Evolutionary conservation across 1,284 basidiomycete genomes (phyloP).

Genomic region (Trichosporon sp.): DNA sequence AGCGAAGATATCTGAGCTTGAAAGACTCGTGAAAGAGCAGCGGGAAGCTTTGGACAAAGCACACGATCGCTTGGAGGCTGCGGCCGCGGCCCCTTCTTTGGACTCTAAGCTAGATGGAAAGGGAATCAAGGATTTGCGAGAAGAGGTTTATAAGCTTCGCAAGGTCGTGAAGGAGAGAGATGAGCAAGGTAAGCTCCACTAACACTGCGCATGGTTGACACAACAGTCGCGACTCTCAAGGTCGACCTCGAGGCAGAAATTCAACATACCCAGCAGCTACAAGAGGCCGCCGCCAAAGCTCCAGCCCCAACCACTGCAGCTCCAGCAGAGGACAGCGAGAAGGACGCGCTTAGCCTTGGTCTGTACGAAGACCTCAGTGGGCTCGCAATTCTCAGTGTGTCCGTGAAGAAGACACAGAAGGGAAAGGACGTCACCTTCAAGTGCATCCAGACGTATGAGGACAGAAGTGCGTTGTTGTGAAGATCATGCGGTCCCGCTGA

Average conservation of each 20-base stretch:
- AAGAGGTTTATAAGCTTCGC: constrained; percentile 30
- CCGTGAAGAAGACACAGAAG: constrained; percentile 24
- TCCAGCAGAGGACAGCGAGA: constrained; percentile 3
- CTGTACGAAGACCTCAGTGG: constrained; percentile 46
- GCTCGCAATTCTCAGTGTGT: constrained; percentile 36
- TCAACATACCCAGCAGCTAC: constrained; percentile 33
- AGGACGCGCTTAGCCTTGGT: constrained; percentile 20
- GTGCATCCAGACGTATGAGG: constrained; percentile 38
- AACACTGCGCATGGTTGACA: neutral
- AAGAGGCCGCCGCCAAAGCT: constrained; percentile 3
- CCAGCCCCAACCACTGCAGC: neutral
- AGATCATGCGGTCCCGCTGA: neutral
- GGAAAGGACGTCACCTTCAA: constrained; percentile 40
- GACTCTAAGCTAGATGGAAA: constrained; percentile 27
- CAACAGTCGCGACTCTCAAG: constrained; percentile 28
- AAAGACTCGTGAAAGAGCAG: constrained; percentile 29
- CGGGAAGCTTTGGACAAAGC: constrained; percentile 14
- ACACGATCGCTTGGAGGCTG: constrained; percentile 1
- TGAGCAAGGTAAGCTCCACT: constrained; percentile 30
- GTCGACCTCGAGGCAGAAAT: constrained; percentile 42
- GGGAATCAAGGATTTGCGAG: constrained; percentile 34
- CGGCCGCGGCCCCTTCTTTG: constrained; percentile 7
- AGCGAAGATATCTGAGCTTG: constrained; percentile 27
- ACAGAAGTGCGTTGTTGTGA: constrained; percentile 32
- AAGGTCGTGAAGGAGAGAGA: constrained; percentile 30